Percentiles rank a stretch among this genome's conserved stretches.
phyloP scores from a whole-genome alignment of 192 early-diverging fungal species.

The Rhizophagus clarus region DNA sequence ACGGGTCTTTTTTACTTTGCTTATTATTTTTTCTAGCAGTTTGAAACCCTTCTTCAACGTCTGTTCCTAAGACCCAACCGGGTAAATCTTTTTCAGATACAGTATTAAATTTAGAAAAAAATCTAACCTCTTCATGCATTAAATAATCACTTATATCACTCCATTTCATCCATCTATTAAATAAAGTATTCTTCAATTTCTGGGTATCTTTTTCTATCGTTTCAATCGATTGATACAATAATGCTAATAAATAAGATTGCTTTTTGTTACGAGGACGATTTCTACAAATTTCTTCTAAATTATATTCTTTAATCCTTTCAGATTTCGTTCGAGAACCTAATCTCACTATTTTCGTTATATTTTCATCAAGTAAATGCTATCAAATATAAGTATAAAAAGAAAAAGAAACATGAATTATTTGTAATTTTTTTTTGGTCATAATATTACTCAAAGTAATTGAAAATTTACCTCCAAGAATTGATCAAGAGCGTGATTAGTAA shows the following conservation, averaged over 20 bases:
- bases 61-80: neutral
- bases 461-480: too few species aligned
- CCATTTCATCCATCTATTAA: constrained; percentile 14
- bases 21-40: too few species aligned
- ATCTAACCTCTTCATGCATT: neutral
- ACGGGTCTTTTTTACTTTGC: too few species aligned
- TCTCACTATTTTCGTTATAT: constrained; percentile 42
- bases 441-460: too few species aligned
- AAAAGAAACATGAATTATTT: neutral
- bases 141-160: constrained; percentile 24
- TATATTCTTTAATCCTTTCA: constrained; percentile 35
- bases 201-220: constrained; percentile 4
- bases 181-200: constrained; percentile 28
- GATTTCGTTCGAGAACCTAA: constrained; percentile 47
- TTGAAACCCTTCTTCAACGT: too few species aligned
- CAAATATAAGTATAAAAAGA: too few species aligned
- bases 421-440: too few species aligned
- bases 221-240: too few species aligned
- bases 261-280: too few species aligned
- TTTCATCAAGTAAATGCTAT: too few species aligned
- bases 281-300: neutral
- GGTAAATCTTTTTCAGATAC: neutral
- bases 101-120: neutral
- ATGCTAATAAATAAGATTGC: too few species aligned
- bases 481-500: constrained; percentile 34